phyloP scores from a whole-genome alignment of 2,329 filamentous ascomycete species.

The Pseudogymnoascus sp. region DNA sequence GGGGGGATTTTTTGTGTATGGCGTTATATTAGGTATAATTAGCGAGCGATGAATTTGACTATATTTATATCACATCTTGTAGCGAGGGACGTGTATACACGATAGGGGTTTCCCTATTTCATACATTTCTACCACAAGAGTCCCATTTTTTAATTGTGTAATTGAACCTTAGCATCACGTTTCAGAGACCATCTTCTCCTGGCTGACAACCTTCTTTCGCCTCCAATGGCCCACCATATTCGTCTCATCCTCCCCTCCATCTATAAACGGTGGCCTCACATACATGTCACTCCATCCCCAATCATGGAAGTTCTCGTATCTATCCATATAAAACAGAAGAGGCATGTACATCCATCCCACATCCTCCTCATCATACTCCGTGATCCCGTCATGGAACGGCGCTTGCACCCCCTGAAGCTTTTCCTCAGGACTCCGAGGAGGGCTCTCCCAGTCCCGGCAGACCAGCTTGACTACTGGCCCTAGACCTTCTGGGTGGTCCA shows the following conservation, averaged over 20 bases:
- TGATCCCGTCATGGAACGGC: neutral
- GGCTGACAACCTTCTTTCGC: neutral
- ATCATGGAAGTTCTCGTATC: neutral
- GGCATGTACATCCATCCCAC: constrained; percentile 5
- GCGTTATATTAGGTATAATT: neutral
- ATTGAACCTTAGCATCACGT: neutral
- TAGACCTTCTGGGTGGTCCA: neutral
- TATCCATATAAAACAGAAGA: constrained; percentile 4
- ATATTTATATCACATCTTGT: neutral
- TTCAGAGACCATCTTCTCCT: neutral
- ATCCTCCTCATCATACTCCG: neutral
- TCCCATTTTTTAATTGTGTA: neutral
- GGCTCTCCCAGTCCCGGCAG: neutral
- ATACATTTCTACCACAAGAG: neutral
- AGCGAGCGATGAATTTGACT: constrained; percentile 1
- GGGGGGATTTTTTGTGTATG: neutral
- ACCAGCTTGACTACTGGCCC: neutral
- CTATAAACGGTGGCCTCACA: constrained; percentile 1
- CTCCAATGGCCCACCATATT: neutral
- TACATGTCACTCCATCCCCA: neutral
- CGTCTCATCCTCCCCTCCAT: neutral
- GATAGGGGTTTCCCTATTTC: neutral
- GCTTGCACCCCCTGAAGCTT: neutral
- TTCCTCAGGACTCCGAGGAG: neutral
- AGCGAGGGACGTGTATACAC: neutral